Evolutionary conservation across 2,329 filamentous ascomycete genomes (phyloP).

Genomic region (Trichoderma sp.): DNA sequence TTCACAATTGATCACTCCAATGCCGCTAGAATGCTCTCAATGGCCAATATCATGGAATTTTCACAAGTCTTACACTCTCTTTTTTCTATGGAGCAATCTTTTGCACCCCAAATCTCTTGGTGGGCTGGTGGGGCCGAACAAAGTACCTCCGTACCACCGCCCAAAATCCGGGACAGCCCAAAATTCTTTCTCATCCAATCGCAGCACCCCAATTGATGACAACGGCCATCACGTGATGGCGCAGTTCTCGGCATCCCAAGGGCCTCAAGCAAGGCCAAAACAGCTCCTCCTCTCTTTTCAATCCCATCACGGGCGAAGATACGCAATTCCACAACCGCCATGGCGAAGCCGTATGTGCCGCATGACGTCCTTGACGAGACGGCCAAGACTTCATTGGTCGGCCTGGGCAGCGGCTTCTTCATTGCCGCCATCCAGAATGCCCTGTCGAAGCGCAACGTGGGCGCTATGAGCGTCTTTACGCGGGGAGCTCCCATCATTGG

Average conservation of each 20-base stretch:
- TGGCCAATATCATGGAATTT: not conserved
- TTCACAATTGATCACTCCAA: not conserved
- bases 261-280: slow-evolving; percentile 22
- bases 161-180: not conserved
- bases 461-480: slow-evolving; percentile 76
- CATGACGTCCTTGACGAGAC: slow-evolving; percentile 71
- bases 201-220: slow-evolving; percentile 34
- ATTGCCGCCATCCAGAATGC: slow-evolving; percentile 82
- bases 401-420: slow-evolving; percentile 66
- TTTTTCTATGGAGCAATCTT: slow-evolving; percentile 9
- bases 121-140: slow-evolving; percentile 9
- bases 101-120: not conserved
- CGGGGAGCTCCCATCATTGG: slow-evolving; percentile 72
- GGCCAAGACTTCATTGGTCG: slow-evolving; percentile 62
- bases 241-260: slow-evolving; percentile 16
- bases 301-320: slow-evolving; percentile 20
- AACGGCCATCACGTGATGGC: slow-evolving; percentile 33
- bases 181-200: slow-evolving; percentile 29
- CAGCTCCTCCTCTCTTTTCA: slow-evolving; percentile 26
- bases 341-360: slow-evolving; percentile 57
- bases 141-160: not conserved
- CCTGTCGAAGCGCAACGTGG: slow-evolving; percentile 76
- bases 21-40: too few relatives aligned
- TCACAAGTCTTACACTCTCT: not conserved
- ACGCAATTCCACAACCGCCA: slow-evolving; percentile 27